Conservation (phyloP, 768 basidiomycete genomes). For the Galerina sulciceps region DNA sequence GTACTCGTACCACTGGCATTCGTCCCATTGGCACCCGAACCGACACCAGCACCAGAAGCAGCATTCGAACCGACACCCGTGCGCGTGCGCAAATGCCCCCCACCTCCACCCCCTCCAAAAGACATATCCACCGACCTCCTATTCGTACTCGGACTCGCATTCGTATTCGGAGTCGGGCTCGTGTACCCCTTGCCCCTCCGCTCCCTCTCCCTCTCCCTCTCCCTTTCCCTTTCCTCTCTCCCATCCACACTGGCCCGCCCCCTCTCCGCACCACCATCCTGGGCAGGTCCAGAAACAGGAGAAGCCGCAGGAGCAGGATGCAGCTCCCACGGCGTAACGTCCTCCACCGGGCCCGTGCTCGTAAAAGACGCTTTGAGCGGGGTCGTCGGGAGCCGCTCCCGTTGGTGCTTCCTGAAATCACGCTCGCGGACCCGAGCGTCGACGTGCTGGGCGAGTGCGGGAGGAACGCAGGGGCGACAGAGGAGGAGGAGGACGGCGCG, state of each 20-base stretch:
- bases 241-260: not conserved
- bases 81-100: not conserved
- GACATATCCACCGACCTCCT: not conserved
- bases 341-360: slow-evolving; percentile 35
- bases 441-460: slow-evolving; percentile 3
- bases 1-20: not conserved
- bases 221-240: not conserved
- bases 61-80: not conserved
- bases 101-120: not conserved
- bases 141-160: too few relatives aligned
- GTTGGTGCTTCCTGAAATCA: not conserved
- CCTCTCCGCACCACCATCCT: not conserved
- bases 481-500: not conserved
- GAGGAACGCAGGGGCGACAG: not conserved
- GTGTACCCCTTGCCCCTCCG: too few relatives aligned
- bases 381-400: not conserved
- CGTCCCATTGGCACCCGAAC: not conserved
- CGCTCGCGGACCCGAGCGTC: not conserved
- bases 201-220: too few relatives aligned
- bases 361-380: not conserved
- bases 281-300: not conserved
- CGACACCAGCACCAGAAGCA: not conserved
- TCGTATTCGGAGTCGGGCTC: too few relatives aligned
- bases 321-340: slow-evolving; percentile 45
- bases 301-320: slow-evolving; percentile 18